A percentile compares a stretch with the other conserved stretches of the same genome.
Evolutionary conservation across 495 filamentous ascomycete genomes (phyloP).

Genomic region (Lasiosphaeria ovina): DNA sequence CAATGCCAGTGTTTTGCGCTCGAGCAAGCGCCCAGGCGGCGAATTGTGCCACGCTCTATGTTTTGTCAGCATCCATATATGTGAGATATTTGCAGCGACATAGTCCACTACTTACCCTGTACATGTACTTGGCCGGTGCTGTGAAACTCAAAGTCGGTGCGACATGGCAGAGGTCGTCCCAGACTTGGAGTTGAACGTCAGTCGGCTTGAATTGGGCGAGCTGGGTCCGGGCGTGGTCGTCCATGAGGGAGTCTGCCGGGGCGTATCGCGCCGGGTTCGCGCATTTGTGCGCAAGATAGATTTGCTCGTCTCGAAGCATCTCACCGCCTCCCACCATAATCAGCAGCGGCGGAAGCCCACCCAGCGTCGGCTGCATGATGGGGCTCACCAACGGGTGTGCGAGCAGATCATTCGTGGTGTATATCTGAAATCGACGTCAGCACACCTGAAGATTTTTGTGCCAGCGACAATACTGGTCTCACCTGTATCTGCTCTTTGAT

Average conservation of each 20-base stretch:
- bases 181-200: constrained; percentile 92
- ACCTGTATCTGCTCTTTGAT: constrained; percentile 90
- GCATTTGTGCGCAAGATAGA: constrained; percentile 92
- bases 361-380: constrained; percentile 77
- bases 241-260: constrained; percentile 61
- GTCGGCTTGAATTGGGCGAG: constrained; percentile 72
- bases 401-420: constrained; percentile 82
- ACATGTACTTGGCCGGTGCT: constrained; percentile 93
- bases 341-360: constrained; percentile 82
- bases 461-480: not conserved
- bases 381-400: constrained; percentile 89
- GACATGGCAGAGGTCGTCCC: constrained; percentile 93
- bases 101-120: constrained; percentile 29
- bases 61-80: constrained; percentile 29
- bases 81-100: not conserved
- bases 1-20: constrained; percentile 74
- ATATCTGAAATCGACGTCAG: constrained; percentile 55
- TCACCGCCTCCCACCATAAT: constrained; percentile 87
- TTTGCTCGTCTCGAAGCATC: constrained; percentile 86
- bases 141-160: constrained; percentile 89
- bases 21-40: constrained; percentile 84
- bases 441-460: not conserved
- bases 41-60: constrained; percentile 73
- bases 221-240: constrained; percentile 59
- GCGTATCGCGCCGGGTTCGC: constrained; percentile 74